Percentiles rank a stretch among this genome's conserved stretches.
Conservation (phyloP, 2,329 filamentous ascomycete genomes). For the Mollisiaceae sp. region DNA sequence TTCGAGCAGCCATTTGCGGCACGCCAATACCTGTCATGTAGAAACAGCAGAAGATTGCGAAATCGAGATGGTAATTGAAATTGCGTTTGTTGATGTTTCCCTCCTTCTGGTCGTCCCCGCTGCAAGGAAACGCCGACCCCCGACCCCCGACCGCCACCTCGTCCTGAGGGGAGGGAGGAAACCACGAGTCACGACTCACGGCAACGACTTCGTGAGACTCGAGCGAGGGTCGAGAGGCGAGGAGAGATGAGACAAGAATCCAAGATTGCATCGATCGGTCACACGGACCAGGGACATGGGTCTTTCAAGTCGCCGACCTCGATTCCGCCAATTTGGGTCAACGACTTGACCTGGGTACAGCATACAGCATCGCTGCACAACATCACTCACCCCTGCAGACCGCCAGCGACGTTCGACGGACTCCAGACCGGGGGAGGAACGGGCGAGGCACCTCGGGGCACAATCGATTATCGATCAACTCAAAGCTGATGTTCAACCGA, state of each 20-base stretch:
- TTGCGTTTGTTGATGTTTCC: background rate
- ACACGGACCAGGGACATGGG: constrained; percentile 3
- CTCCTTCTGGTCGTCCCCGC: background rate
- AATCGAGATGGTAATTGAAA: background rate
- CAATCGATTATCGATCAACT: too few relatives aligned
- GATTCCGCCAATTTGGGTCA: constrained; percentile 11
- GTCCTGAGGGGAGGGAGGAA: too few relatives aligned
- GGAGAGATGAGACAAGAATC: background rate
- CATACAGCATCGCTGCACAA: constrained; percentile 9
- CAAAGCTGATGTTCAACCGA: too few relatives aligned
- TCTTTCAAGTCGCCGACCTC: constrained; percentile 8
- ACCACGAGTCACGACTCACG: constrained; percentile 9
- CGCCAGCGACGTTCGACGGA: background rate
- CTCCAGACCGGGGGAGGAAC: background rate
- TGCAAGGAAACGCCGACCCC: background rate
- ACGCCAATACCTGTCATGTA: background rate
- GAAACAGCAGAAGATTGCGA: background rate
- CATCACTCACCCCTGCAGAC: constrained; percentile 7
- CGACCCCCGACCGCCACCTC: too few relatives aligned
- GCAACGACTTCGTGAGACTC: constrained; percentile 3
- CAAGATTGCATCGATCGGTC: background rate
- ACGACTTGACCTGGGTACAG: constrained; percentile 10
- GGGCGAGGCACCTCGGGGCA: too few relatives aligned
- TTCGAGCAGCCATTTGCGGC: constrained; percentile 3
- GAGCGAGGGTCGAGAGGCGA: too few relatives aligned